Percentiles rank a stretch among this genome's conserved stretches.
Evolutionary conservation across 108 stramenopile species (phyloP).

Genomic region (Pseudonitzschia multistriata): DNA sequence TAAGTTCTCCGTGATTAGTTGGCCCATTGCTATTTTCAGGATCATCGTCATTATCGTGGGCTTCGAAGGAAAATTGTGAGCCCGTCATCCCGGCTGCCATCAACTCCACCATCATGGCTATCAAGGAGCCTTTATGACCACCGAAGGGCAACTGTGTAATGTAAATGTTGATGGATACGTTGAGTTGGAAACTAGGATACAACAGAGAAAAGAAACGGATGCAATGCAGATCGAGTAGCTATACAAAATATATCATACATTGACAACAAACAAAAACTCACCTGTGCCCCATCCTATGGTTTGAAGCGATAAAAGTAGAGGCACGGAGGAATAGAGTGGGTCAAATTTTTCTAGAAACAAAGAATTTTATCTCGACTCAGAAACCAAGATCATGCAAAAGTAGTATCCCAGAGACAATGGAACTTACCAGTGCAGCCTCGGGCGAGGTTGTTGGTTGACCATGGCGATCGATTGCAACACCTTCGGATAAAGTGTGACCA

Average conservation of each 20-base stretch:
- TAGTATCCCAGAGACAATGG: neutral
- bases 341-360: neutral
- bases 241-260: no score
- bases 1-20: conserved; percentile 8
- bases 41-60: neutral
- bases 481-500: conserved; percentile 12
- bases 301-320: neutral
- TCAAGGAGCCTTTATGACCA: conserved; percentile 5
- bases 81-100: conserved; percentile 6
- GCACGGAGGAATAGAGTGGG: neutral
- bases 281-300: neutral
- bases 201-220: no score
- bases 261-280: neutral
- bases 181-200: neutral
- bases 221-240: neutral
- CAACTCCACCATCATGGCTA: conserved; percentile 14
- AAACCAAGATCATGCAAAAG: no score
- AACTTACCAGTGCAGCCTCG: conserved; percentile 6
- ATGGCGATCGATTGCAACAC: conserved; percentile 7
- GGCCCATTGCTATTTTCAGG: neutral
- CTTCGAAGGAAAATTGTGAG: neutral
- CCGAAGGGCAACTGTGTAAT: conserved; percentile 3
- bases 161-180: neutral
- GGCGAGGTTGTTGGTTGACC: conserved; percentile 10
- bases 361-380: neutral